Conservation (phyloP, 2,329 filamentous ascomycete genomes). For the Ceratocystiopsis brevicomis region DNA sequence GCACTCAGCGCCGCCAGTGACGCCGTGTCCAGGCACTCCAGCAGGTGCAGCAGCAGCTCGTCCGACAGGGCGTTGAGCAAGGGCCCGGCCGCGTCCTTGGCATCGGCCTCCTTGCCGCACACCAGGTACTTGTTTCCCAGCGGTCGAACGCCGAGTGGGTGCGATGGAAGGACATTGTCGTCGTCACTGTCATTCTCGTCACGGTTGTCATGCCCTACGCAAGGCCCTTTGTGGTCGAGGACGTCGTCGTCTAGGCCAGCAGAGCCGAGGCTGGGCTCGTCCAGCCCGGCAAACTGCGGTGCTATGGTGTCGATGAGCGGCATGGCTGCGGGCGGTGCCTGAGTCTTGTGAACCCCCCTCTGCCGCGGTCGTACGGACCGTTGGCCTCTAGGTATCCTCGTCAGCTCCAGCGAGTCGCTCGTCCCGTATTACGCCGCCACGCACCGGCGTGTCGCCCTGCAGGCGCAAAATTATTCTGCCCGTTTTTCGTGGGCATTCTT, state of each 20-base stretch:
- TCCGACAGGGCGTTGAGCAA: conserved; percentile 62
- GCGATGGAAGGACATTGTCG: conserved; percentile 28
- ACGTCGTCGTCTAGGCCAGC: too few species aligned
- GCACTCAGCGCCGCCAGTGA: conserved; percentile 48
- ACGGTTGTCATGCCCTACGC: background rate
- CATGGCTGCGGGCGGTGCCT: background rate
- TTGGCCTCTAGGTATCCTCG: too few species aligned
- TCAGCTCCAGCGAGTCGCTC: too few species aligned
- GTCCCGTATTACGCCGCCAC: too few species aligned
- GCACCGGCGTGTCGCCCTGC: too few species aligned
- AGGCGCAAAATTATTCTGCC: too few species aligned
- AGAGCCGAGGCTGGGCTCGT: too few species aligned
- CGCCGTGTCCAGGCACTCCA: conserved; percentile 53
- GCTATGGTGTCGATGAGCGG: conserved; percentile 3
- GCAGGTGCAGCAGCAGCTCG: conserved; percentile 54
- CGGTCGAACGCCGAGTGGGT: conserved; percentile 73
- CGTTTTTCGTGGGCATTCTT: too few species aligned
- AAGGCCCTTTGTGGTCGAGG: too few species aligned
- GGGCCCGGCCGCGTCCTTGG: conserved; percentile 44
- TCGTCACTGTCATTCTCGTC: background rate
- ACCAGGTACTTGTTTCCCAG: conserved; percentile 65
- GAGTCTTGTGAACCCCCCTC: too few species aligned
- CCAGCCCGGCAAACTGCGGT: conserved; percentile 3
- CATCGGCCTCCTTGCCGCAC: conserved; percentile 32
- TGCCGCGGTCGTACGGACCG: too few species aligned